Base-by-base conservation (phyloP, 2,329 filamentous ascomycete species). In the Fusarium sp. region DNA sequence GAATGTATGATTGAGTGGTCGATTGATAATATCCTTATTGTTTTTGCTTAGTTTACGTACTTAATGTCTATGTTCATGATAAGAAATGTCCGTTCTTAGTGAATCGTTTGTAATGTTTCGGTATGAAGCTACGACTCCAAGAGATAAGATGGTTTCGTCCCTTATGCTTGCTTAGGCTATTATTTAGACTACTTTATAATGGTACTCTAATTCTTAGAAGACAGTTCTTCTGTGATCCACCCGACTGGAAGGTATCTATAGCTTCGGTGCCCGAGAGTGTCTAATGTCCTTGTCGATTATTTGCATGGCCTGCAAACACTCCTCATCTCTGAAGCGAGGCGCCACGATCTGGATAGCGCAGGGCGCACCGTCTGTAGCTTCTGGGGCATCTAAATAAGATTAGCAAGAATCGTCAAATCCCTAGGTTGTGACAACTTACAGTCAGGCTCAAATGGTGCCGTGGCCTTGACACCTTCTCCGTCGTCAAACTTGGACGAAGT, bases 261-360 rank as follows among this genome's bases (percentile, higher is more conserved):
- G 45, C 8, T 66, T 66, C 18, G 51, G 12, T 18, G 32, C 24
- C 2, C 20, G 22, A 0, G 46, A 24, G 0, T 22, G 3, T 18
- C 22, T 46, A 5, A 71, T 61, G 7, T 56, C 47, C 24, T 55
- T 58, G 1, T 75, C 72, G 3, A 75, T 60, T 11, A 73, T 68
- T 0, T 43, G 29, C 73, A 75, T 75, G 1, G 73, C 73, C 8
- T 38, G 59, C 3, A 75, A 25, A 18, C 73, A 75, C 27, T 75
- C 73, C 11, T 75, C 73, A 9, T 75, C 73, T n/a, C 61, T 66
- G 6, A 63, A 75, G 0, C 68, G 53, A 1, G 73, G 70, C 0
- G 73, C 68, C 4, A 74, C 57, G 1, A 75, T 58, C 32, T 75
- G 73, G 0, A 75, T 52, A 1, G 73, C 56, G 0, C 65, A 71